Conservation (phyloP, 140 eudicot genomes). For the Stevia rebaudiana region DNA sequence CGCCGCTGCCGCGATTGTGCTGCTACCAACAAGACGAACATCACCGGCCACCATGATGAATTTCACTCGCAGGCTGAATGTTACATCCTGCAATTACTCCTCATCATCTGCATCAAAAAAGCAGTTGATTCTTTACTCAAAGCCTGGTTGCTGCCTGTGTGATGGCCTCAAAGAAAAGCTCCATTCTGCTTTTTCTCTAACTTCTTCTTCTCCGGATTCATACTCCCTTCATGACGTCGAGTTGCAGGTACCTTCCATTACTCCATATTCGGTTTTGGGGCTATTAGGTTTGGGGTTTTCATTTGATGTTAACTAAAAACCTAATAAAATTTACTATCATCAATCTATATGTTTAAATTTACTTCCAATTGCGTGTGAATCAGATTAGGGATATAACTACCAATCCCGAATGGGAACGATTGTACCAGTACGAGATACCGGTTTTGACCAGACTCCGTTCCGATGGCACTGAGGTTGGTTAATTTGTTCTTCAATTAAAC, state of each 20-base stretch:
- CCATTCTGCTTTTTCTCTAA: conserved; percentile 54
- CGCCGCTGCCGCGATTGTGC: conserved; percentile 4
- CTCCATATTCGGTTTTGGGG: too few species aligned
- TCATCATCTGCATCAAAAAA: conserved; percentile 29
- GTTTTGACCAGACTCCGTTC: conserved; percentile 39
- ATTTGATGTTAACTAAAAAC: too few species aligned
- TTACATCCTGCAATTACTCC: conserved; percentile 19
- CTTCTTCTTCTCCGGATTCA: conserved; percentile 39
- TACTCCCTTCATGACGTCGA: conserved; percentile 50
- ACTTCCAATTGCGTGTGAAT: neutral
- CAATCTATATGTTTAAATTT: too few species aligned
- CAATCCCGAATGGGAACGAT: conserved; percentile 90
- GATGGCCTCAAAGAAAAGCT: conserved; percentile 95
- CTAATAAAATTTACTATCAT: too few species aligned
- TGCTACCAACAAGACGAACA: conserved; percentile 7
- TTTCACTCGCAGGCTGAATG: conserved; percentile 6
- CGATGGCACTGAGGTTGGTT: conserved; percentile 52
- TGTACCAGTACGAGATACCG: conserved; percentile 61
- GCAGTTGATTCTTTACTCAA: conserved; percentile 73
- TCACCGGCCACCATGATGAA: conserved; percentile 15
- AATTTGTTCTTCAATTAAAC: neutral
- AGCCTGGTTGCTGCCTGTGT: conserved; percentile 98
- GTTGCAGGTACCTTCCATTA: conserved; percentile 46
- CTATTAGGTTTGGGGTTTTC: too few species aligned
- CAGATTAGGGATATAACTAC: conserved; percentile 83